Evolutionary conservation across 202 grass and related monocot genomes (phyloP).

Genomic region (Zizania palustris): DNA sequence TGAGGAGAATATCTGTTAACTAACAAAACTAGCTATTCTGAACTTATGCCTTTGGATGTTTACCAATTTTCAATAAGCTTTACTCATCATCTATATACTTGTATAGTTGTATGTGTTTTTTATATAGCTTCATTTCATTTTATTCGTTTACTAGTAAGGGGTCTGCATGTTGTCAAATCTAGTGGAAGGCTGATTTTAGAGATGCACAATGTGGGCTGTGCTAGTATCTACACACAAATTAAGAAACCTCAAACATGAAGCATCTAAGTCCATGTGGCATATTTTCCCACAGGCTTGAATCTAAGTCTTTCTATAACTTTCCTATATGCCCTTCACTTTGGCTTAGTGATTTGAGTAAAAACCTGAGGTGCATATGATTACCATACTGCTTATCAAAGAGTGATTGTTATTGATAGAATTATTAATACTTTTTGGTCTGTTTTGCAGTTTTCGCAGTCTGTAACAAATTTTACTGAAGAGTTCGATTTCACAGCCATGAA

Average conservation of each 20-base stretch:
- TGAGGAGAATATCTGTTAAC: too few relatives aligned
- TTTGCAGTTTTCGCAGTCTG: slow-evolving; percentile 56
- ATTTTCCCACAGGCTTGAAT: neutral
- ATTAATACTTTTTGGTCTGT: slow-evolving; percentile 21
- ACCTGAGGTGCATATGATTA: neutral
- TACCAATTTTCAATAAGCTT: too few relatives aligned
- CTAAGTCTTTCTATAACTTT: neutral
- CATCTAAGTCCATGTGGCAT: neutral
- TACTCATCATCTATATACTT: too few relatives aligned
- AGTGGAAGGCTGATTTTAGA: too few relatives aligned
- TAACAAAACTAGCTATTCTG: too few relatives aligned
- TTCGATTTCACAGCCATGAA: slow-evolving; percentile 97
- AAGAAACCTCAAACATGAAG: neutral
- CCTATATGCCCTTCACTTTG: neutral
- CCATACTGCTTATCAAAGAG: neutral
- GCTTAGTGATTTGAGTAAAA: neutral
- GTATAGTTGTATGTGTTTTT: too few relatives aligned
- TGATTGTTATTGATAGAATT: neutral
- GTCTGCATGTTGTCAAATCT: too few relatives aligned
- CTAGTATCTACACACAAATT: neutral
- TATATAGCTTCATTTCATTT: too few relatives aligned
- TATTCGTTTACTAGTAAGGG: too few relatives aligned
- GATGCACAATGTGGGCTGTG: neutral
- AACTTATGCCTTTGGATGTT: too few relatives aligned
- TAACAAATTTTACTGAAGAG: slow-evolving; percentile 79